Percentiles rank a stretch among this genome's conserved stretches.
Evolutionary conservation across 805 yeast species (phyloP).

Genomic region (Metschnikowia similis): DNA sequence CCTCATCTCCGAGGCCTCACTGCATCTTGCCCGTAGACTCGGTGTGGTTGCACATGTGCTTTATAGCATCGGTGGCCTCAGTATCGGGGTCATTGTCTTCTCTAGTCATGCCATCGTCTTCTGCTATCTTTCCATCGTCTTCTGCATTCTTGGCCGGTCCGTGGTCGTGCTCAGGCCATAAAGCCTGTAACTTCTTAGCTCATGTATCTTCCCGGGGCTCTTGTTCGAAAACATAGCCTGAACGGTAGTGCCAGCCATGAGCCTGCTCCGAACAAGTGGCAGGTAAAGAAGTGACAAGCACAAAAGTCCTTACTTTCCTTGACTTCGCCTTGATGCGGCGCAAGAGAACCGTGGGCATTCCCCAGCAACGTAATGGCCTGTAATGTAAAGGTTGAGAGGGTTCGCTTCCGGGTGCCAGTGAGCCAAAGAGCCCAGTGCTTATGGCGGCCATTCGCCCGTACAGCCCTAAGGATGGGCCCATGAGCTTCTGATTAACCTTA

Average conservation of each 20-base stretch:
- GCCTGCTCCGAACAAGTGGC: constrained; percentile 47
- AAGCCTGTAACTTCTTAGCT: constrained; percentile 57
- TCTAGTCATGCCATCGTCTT: constrained; percentile 1
- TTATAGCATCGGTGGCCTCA: neutral
- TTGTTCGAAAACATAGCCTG: constrained; percentile 59
- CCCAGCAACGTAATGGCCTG: constrained; percentile 66
- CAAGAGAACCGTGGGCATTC: constrained; percentile 48
- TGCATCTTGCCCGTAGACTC: neutral
- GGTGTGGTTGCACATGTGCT: neutral
- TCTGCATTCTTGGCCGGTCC: constrained; percentile 55
- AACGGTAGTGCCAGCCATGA: constrained; percentile 45
- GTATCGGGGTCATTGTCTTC: constrained; percentile 15
- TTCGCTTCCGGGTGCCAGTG: constrained; percentile 57
- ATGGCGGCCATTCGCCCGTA: constrained; percentile 45
- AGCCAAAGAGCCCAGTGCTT: constrained; percentile 54
- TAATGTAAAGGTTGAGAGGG: constrained; percentile 59
- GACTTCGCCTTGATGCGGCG: constrained; percentile 45
- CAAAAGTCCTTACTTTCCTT: no score
- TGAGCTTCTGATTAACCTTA: constrained; percentile 51
- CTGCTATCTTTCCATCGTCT: no score
- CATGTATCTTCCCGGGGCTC: constrained; percentile 47
- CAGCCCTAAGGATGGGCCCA: constrained; percentile 64
- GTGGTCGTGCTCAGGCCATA: constrained; percentile 50
- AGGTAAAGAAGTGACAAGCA: constrained; percentile 64
- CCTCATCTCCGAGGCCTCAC: neutral